These are phyloP conservation scores for Prunus mongolica DNA, from an alignment of 306 rosid genomes.

Conservation along the genomic window DNA sequence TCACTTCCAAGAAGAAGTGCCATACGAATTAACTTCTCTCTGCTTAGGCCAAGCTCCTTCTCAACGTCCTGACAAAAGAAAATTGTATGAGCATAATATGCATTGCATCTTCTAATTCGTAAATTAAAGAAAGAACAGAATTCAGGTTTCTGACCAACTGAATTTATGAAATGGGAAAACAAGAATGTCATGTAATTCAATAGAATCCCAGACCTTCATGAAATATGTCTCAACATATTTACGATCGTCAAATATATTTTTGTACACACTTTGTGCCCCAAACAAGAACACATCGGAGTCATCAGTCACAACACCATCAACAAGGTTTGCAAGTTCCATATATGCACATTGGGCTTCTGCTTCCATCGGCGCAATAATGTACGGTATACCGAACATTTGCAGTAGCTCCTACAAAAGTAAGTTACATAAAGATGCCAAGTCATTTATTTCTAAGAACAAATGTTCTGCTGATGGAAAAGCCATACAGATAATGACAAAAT, in stretches of 20 bases:
- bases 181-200: slow-evolving; percentile 11
- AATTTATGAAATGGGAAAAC: not conserved
- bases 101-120: not conserved
- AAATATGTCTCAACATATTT: slow-evolving; percentile 95
- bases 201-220: slow-evolving; percentile 62
- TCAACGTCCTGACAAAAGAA: slow-evolving; percentile 67
- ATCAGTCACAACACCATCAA: slow-evolving; percentile 98
- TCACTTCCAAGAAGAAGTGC: slow-evolving; percentile 96
- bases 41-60: slow-evolving; percentile 82
- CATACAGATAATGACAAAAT: slow-evolving; percentile 9
- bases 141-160: not conserved
- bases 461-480: not conserved
- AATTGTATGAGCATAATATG: slow-evolving; percentile 1
- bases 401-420: slow-evolving; percentile 64
- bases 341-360: slow-evolving; percentile 98
- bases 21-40: slow-evolving; percentile 79
- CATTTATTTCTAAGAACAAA: slow-evolving; percentile 14
- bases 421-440: slow-evolving; percentile 19
- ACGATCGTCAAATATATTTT: slow-evolving; percentile 95
- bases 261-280: slow-evolving; percentile 90
- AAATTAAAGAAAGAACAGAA: not conserved
- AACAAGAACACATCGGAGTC: slow-evolving; percentile 90
- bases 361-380: slow-evolving; percentile 97
- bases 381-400: slow-evolving; percentile 97
- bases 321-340: slow-evolving; percentile 77